Percentiles rank a stretch among this genome's conserved stretches.
Conservation (phyloP, 345 rosid species). For the Reutealis trisperma region DNA sequence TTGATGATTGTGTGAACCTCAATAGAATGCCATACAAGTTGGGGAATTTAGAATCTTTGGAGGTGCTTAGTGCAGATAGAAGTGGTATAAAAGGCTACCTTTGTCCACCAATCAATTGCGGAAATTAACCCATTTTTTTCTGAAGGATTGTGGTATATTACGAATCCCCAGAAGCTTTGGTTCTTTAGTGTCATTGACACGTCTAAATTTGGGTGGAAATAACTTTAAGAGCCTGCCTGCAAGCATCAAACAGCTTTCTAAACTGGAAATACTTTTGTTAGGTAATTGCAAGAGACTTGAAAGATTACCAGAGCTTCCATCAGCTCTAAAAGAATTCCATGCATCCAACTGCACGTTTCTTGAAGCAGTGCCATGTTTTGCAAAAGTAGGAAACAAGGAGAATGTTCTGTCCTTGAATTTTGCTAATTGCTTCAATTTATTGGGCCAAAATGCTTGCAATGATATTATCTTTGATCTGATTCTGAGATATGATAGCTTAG, state of each 20-base stretch:
- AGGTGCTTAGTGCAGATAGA: background rate
- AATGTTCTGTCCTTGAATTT: background rate
- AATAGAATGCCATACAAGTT: no score
- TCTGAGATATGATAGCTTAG: no score
- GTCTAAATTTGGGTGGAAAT: background rate
- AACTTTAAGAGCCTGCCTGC: background rate
- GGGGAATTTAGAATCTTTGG: no score
- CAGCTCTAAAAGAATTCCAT: background rate
- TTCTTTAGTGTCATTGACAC: background rate
- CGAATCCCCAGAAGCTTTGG: background rate
- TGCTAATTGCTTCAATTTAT: background rate
- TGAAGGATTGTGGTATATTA: background rate
- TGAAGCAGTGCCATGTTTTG: background rate
- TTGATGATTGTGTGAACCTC: background rate
- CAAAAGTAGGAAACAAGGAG: no score
- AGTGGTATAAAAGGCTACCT: background rate
- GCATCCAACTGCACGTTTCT: background rate
- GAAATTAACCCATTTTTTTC: background rate
- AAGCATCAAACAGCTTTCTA: background rate
- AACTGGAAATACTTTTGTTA: background rate
- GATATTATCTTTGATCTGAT: no score
- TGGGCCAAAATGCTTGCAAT: no score
- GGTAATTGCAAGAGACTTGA: background rate
- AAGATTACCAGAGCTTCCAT: background rate
- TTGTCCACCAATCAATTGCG: conserved; percentile 2